These are phyloP conservation scores for Calonectria fujianensis DNA, from an alignment of 2,329 filamentous ascomycete species.

Conservation along the genomic window DNA sequence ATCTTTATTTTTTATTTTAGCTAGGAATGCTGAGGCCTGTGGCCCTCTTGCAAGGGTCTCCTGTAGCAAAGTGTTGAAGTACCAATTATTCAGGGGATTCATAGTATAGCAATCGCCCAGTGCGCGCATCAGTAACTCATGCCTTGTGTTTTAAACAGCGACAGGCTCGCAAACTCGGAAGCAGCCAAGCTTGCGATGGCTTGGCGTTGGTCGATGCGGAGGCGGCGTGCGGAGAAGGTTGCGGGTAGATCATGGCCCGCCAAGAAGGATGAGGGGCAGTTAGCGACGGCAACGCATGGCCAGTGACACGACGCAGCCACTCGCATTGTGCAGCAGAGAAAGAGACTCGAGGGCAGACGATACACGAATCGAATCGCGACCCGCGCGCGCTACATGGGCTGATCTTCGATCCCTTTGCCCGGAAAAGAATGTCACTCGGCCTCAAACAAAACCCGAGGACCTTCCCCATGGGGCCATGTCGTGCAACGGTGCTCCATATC, in stretches of 20 bases:
- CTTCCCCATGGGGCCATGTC: slow-evolving; percentile 38
- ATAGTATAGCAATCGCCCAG: not conserved
- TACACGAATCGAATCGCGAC: not conserved
- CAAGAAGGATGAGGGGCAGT: slow-evolving; percentile 10
- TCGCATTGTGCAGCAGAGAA: not conserved
- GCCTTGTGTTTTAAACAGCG: not conserved
- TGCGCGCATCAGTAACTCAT: not conserved
- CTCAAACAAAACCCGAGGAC: slow-evolving; percentile 7
- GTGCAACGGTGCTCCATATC: slow-evolving; percentile 24
- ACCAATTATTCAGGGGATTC: too few species aligned
- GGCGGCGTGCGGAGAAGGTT: slow-evolving; percentile 25
- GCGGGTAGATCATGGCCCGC: slow-evolving; percentile 15
- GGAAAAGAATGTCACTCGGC: slow-evolving; percentile 4
- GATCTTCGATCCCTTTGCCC: slow-evolving; percentile 21
- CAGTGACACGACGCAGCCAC: slow-evolving; percentile 11
- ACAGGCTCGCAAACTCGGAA: not conserved
- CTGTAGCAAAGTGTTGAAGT: too few species aligned
- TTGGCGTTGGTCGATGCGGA: slow-evolving; percentile 1
- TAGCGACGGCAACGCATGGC: slow-evolving; percentile 2
- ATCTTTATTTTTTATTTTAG: too few species aligned
- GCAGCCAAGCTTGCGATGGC: slow-evolving; percentile 11
- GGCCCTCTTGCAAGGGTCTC: too few species aligned
- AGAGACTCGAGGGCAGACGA: not conserved
- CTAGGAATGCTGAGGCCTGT: too few species aligned
- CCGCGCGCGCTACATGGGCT: slow-evolving; percentile 10